A percentile compares a stretch with the other conserved stretches of the same genome.
phyloP scores from a whole-genome alignment of 306 rosid species.

The Cicer pinnatifidum region DNA sequence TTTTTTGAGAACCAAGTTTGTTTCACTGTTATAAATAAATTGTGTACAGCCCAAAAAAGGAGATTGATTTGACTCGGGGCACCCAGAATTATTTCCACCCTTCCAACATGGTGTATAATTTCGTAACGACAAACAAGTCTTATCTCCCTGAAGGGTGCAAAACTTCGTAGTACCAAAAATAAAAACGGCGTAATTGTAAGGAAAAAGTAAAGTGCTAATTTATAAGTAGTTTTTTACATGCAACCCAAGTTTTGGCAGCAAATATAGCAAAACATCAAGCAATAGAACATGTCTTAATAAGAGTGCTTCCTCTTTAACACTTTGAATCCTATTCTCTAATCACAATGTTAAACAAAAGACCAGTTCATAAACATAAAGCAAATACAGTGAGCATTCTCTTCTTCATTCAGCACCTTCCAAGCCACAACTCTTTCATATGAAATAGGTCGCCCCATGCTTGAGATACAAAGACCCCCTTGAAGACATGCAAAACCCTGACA shows the following conservation, averaged over 20 bases:
- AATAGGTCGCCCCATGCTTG: constrained; percentile 99
- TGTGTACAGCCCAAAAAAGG: not conserved
- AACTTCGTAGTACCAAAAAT: not conserved
- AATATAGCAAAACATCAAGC: constrained; percentile 35
- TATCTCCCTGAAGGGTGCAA: not conserved
- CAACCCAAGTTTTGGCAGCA: constrained; percentile 40
- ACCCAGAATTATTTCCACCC: not conserved
- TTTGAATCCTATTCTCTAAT: constrained; percentile 20
- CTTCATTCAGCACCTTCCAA: constrained; percentile 99
- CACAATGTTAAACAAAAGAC: constrained; percentile 76
- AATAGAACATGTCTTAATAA: constrained; percentile 38
- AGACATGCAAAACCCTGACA: constrained; percentile 91
- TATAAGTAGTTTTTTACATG: constrained; percentile 34
- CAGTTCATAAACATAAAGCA: constrained; percentile 95
- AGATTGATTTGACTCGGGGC: not conserved
- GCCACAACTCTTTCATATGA: constrained; percentile 95
- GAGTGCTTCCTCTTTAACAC: constrained; percentile 22
- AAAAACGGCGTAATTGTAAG: not conserved
- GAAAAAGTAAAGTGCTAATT: constrained; percentile 9
- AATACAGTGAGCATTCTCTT: constrained; percentile 93
- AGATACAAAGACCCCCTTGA: constrained; percentile 94
- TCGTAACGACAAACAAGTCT: no score
- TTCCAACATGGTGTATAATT: not conserved
- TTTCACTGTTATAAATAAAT: not conserved
- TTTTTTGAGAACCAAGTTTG: not conserved